These are phyloP conservation scores for Exserohilum rostratum DNA, from an alignment of 2,329 filamentous ascomycete species.

Conservation along the genomic window DNA sequence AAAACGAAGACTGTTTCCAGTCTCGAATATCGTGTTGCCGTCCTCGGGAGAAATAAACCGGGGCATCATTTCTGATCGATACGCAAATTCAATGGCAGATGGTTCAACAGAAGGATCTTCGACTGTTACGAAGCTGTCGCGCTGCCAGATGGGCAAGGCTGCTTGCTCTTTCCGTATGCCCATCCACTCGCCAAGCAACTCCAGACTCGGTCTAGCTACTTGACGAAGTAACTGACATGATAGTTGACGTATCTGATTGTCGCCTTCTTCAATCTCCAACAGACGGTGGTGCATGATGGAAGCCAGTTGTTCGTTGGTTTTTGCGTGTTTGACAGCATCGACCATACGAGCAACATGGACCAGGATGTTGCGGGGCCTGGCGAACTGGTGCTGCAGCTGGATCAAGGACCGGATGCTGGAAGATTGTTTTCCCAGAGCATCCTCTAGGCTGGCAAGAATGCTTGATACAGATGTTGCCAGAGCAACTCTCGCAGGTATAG, in stretches of 20 bases:
- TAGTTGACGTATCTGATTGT: slow-evolving; percentile 65
- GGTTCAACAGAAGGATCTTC: slow-evolving; percentile 34
- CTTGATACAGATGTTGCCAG: slow-evolving; percentile 49
- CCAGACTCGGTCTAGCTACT: slow-evolving; percentile 70
- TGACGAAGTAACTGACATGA: slow-evolving; percentile 70
- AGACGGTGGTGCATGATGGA: slow-evolving; percentile 46
- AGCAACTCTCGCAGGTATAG: slow-evolving; percentile 50
- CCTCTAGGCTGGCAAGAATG: slow-evolving; percentile 51
- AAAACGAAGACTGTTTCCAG: slow-evolving; percentile 76
- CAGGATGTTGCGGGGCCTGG: slow-evolving; percentile 60
- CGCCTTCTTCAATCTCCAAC: slow-evolving; percentile 65
- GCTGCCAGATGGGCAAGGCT: slow-evolving; percentile 33
- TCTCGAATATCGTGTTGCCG: slow-evolving; percentile 75
- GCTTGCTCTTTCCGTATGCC: slow-evolving; percentile 61
- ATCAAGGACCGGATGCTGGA: slow-evolving; percentile 44
- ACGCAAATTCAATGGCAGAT: slow-evolving; percentile 60
- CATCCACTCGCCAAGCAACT: slow-evolving; percentile 75
- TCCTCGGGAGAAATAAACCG: slow-evolving; percentile 74
- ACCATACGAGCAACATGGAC: slow-evolving; percentile 60
- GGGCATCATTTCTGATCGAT: slow-evolving; percentile 71
- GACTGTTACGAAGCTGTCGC: slow-evolving; percentile 37
- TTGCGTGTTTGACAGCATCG: slow-evolving; percentile 51
- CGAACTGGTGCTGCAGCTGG: slow-evolving; percentile 49
- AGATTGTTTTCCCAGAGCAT: slow-evolving; percentile 42
- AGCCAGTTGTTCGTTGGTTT: slow-evolving; percentile 47